A percentile compares a stretch with the other conserved stretches of the same genome.
Evolutionary conservation across 2,329 filamentous ascomycete species (phyloP).

Genomic region (Aspergillus brunneoviolaceus): DNA sequence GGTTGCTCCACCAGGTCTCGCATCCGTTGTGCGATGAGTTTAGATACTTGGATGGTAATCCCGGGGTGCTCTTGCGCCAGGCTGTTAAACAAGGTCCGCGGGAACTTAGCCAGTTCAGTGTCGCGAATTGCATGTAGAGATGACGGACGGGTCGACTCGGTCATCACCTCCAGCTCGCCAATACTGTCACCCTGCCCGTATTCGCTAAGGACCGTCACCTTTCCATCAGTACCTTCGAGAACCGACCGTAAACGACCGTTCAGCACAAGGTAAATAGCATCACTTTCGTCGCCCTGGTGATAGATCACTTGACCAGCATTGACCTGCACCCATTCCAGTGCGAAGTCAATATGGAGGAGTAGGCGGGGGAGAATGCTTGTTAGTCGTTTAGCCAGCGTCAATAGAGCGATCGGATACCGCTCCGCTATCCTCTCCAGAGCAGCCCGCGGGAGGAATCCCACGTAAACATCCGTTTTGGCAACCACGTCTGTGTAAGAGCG

Average conservation of each 20-base stretch:
- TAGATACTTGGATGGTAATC: constrained; percentile 98
- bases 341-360: constrained; percentile 96
- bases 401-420: constrained; percentile 81
- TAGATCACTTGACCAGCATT: constrained; percentile 93
- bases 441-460: constrained; percentile 84
- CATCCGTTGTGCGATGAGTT: constrained; percentile 97
- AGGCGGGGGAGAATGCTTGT: constrained; percentile 85
- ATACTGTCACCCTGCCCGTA: constrained; percentile 97
- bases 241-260: constrained; percentile 88
- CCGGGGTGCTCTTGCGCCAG: constrained; percentile 94
- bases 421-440: constrained; percentile 91
- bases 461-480: constrained; percentile 97
- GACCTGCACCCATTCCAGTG: constrained; percentile 96
- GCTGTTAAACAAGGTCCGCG: constrained; percentile 94
- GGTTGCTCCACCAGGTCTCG: constrained; percentile 81
- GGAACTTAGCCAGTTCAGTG: constrained; percentile 94
- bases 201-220: constrained; percentile 83
- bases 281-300: constrained; percentile 90
- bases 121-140: constrained; percentile 95
- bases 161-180: constrained; percentile 94
- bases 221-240: constrained; percentile 75
- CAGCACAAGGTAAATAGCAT: constrained; percentile 96
- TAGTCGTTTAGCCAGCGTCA: constrained; percentile 94
- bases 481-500: constrained; percentile 95
- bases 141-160: constrained; percentile 84